A percentile compares a stretch with the other conserved stretches of the same genome.
Evolutionary conservation across 1,139 yeast species (phyloP).

Genomic region (Zhuliangozyma parablackwelliae): DNA sequence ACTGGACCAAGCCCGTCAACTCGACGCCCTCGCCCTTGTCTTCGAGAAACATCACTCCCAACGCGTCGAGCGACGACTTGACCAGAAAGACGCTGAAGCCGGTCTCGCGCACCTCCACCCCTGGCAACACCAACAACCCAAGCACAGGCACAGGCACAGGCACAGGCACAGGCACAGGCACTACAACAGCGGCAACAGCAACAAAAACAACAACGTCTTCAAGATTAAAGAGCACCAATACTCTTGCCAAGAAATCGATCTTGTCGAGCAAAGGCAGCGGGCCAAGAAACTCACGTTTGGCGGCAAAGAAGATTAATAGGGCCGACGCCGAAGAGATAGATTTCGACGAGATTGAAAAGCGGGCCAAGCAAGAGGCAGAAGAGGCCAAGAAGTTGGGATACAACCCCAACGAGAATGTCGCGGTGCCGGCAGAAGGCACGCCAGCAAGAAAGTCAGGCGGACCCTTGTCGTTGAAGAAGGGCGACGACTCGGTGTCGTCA

Average conservation of each 20-base stretch:
- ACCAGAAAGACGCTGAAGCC: conserved; percentile 12
- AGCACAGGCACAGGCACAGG: too few relatives aligned
- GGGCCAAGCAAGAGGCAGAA: conserved; percentile 80
- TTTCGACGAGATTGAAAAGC: conserved; percentile 86
- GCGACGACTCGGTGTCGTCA: background rate
- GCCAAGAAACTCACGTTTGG: conserved; percentile 54
- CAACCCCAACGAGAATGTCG: conserved; percentile 42
- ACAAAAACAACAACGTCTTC: conserved; percentile 14
- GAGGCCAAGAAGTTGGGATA: conserved; percentile 71
- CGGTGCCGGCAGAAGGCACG: conserved; percentile 11
- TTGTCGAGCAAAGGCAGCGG: conserved; percentile 40
- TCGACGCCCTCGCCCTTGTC: conserved; percentile 53
- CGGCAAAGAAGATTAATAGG: conserved; percentile 47
- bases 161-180: too few relatives aligned
- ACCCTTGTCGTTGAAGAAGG: conserved; percentile 9
- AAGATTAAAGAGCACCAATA: conserved; percentile 11
- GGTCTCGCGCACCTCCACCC: conserved; percentile 15
- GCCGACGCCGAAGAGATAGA: conserved; percentile 63
- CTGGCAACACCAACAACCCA: too few relatives aligned
- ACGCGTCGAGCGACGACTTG: conserved; percentile 36
- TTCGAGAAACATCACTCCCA: conserved; percentile 48
- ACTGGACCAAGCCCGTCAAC: conserved; percentile 76
- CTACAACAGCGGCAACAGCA: conserved; percentile 3
- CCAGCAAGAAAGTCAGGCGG: conserved; percentile 12
- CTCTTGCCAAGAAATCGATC: conserved; percentile 33